A percentile compares a stretch with the other conserved stretches of the same genome.
phyloP scores from a whole-genome alignment of 305 asterid species.

The Plantago lanceolata region DNA sequence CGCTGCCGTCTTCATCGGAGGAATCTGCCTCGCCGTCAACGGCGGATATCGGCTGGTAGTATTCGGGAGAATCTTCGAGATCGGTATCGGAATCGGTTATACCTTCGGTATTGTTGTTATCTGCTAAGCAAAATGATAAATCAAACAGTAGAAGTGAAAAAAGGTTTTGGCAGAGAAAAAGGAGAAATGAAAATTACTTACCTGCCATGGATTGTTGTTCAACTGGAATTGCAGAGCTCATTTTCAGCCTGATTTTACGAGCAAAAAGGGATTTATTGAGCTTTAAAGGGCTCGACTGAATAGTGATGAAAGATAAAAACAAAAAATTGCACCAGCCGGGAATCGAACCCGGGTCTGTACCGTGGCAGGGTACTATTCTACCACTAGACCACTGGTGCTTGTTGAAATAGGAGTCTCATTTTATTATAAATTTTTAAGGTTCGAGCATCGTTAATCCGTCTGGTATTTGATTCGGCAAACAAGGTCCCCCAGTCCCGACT shows the following conservation, averaged over 20 bases:
- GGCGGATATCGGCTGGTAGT: slow-evolving; percentile 70
- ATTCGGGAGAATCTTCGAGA: slow-evolving; percentile 52
- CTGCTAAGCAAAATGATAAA: background rate
- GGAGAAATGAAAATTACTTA: background rate
- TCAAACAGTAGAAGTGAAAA: too few species aligned
- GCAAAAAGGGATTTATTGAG: too few species aligned
- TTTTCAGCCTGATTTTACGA: background rate
- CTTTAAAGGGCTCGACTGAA: too few species aligned
- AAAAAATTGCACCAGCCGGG: slow-evolving; percentile 61
- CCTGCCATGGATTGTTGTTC: slow-evolving; percentile 4
- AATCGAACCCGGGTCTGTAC: slow-evolving; percentile 67
- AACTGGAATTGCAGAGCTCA: slow-evolving; percentile 27
- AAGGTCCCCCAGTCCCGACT: too few species aligned
- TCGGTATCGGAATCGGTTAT: slow-evolving; percentile 63
- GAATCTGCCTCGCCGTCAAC: slow-evolving; percentile 31
- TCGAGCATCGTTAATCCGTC: too few species aligned
- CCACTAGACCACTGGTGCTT: slow-evolving; percentile 55
- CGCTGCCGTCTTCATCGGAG: slow-evolving; percentile 37
- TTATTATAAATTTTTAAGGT: too few species aligned
- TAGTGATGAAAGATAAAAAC: too few species aligned
- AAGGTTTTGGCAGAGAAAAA: background rate
- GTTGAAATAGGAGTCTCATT: too few species aligned
- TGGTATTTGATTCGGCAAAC: too few species aligned
- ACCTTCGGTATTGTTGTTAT: slow-evolving; percentile 29
- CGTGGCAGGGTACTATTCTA: slow-evolving; percentile 68